Base-by-base conservation (phyloP, 2,329 filamentous ascomycete genomes). In the Diaporthe sp. region DNA sequence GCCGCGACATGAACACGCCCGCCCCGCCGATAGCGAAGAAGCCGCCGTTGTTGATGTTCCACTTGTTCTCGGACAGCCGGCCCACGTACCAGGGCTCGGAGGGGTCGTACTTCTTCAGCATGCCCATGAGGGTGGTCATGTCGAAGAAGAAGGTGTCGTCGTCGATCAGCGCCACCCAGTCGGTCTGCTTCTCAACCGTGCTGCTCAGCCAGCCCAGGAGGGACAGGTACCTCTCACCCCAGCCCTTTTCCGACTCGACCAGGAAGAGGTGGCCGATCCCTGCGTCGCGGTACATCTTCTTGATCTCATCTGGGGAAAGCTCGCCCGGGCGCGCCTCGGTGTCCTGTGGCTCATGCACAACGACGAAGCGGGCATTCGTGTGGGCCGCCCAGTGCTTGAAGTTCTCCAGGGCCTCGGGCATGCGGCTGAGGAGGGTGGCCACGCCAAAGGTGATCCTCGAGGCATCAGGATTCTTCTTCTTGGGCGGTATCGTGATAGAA, bases 101-200 rank as follows among this genome's bases (percentile, higher is more conserved):
- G 62, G 84, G 78, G 75, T 87, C 84, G 77, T 86, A 86, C 49
- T 82, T 78, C 25, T 74, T 77, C 22, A 87, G 79, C 57, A 83
- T 83, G 25, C 82, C 78, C 19, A 85, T 79, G 12, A 87, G 76
- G 13, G 80, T 80, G 15, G 82, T 46, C 80, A 87, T 84, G 46
- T 84, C 85, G 22, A 82, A 78, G 80, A 87, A 87, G 76, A 87
- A 87, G 1, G 86, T 87, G 73, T 87, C 86, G 73, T 87, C 85
- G 74, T 87, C 85, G 70, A 87, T 85, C 68, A 86, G 79, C 51
- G 82, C 83, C 6, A 81, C 82, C 85, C 85, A 87, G 39, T 81
- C 79, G 1, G 85, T 85, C 71, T 70, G 57, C 15, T 58, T 44
- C 61, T 74, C 71, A 49, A 76, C 49, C 49, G 46, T 70, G 53